Evolutionary conservation across 1,139 yeast genomes (phyloP), one percentile per base, ranked within the genome.

Genomic region (Suhomyces coccinellae): DNA sequence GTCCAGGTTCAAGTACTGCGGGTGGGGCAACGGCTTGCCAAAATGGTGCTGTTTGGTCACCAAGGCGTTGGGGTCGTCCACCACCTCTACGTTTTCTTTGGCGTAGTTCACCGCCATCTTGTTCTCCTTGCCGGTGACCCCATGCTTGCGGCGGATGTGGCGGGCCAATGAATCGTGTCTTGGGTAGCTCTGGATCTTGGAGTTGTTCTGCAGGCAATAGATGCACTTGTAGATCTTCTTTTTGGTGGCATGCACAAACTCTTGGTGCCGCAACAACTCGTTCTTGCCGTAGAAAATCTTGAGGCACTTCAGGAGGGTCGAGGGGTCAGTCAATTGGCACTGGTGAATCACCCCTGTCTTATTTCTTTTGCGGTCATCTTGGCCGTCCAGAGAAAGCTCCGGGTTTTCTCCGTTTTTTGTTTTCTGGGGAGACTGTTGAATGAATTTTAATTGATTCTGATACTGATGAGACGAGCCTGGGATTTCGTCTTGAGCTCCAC

Each of bases 61-160:
- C 11, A 47, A 33, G n/a, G 52, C 49, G 7, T 45, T 45, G 20
- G 59, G 53, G 44, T 71, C 74, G 40, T 71, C 75, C 22, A 71
- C 63, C 6, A 69, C 58, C 41, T 68, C 73, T 3, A 71, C 76
- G 48, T 72, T 65, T 36, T 69, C 74, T 52, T 71, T 73, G n/a
- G 79, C 79, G 51, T 71, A 69, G 48, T 69, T 67, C n/a, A 74
- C 77, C 0, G 79, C 79, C 59, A 68, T 59, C 47, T 73, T 73
- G 53, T 73, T 73, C 44, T 73, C 79, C 43, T 69, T 70, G 1
- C 79, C 79, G 0, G 76, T 71, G 14, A 74, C 66, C 1, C 76
- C 76, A 54, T 74, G 79, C 48, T 73, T 73, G 41, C 79, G 59
- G 41, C 79, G 58, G 7, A 74, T 70, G 52, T 74, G 79, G 39